A percentile compares a stretch with the other conserved stretches of the same genome.
phyloP scores from a whole-genome alignment of 345 rosid genomes.

The Gossypium ekmanianum region DNA sequence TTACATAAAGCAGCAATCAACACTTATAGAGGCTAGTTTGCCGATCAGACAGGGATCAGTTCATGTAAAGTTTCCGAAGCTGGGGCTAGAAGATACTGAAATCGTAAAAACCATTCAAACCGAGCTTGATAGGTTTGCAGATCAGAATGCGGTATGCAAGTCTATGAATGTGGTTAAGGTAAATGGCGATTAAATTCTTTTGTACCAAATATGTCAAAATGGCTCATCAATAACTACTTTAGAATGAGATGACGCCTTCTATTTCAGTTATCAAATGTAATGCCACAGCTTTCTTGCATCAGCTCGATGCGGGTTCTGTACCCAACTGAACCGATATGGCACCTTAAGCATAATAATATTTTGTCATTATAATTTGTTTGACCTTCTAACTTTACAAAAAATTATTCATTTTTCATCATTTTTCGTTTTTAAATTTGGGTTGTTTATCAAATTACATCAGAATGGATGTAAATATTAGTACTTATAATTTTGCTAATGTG shows the following conservation, averaged over 20 bases:
- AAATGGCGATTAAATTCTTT: slow-evolving; percentile 24
- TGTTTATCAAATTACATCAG: too few relatives aligned
- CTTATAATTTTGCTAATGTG: too few relatives aligned
- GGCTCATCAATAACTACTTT: slow-evolving; percentile 18
- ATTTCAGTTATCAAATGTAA: slow-evolving; percentile 10
- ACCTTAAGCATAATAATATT: too few relatives aligned
- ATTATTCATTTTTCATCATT: too few relatives aligned
- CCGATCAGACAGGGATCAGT: slow-evolving; percentile 74
- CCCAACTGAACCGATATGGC: too few relatives aligned
- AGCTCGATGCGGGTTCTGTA: slow-evolving; percentile 31
- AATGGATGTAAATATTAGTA: too few relatives aligned
- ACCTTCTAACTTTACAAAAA: too few relatives aligned
- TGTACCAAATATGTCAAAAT: slow-evolving; percentile 5
- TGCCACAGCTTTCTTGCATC: slow-evolving; percentile 35
- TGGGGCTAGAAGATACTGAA: slow-evolving; percentile 45
- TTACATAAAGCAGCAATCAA: slow-evolving; percentile 56
- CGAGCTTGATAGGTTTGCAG: slow-evolving; percentile 60
- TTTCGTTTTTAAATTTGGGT: too few relatives aligned
- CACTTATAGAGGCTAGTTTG: slow-evolving; percentile 23
- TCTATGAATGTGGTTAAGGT: slow-evolving; percentile 35
- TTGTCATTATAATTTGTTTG: too few relatives aligned
- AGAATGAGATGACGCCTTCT: slow-evolving; percentile 11
- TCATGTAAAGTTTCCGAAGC: slow-evolving; percentile 71
- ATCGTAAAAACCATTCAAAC: slow-evolving; percentile 62
- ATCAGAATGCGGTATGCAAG: slow-evolving; percentile 32